Percentiles rank a stretch among this genome's conserved stretches.
Evolutionary conservation across 164 flowering plant genomes (phyloP).

Genomic region (Vitis riparia): DNA sequence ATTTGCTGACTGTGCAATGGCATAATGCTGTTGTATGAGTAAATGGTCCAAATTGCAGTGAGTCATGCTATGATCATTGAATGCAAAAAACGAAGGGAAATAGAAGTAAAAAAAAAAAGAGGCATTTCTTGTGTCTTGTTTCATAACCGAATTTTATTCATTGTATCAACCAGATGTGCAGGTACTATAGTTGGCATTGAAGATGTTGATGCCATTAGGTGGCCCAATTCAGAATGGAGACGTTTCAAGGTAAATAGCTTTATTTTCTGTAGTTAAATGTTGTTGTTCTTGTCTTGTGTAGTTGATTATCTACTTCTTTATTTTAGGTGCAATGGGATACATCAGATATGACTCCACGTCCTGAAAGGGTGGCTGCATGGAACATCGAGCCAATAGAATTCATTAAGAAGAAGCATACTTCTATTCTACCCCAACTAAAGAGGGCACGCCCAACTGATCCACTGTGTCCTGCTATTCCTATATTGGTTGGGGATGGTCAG

Average conservation of each 20-base stretch:
- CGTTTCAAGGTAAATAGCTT: constrained; percentile 39
- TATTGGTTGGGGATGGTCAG: constrained; percentile 31
- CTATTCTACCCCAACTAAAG: constrained; percentile 24
- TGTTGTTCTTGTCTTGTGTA: background rate
- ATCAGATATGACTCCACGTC: constrained; percentile 20
- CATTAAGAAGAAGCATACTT: constrained; percentile 6
- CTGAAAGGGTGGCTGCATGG: constrained; percentile 61
- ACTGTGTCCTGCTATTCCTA: constrained; percentile 20
- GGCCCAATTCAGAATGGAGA: constrained; percentile 68
- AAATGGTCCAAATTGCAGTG: background rate
- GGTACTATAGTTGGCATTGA: constrained; percentile 48
- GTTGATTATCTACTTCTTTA: background rate
- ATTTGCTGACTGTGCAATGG: background rate
- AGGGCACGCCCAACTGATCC: constrained; percentile 16
- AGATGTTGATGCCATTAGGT: constrained; percentile 44
- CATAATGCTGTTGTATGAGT: background rate
- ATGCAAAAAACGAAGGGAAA: background rate
- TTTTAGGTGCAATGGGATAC: constrained; percentile 65
- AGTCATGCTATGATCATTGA: background rate
- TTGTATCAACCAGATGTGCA: constrained; percentile 27
- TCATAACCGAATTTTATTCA: background rate
- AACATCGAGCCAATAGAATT: constrained; percentile 32
- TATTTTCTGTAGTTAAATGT: background rate
- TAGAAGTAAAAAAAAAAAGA: no score
- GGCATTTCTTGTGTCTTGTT: no score